Evolutionary conservation across 805 yeast genomes (phyloP).

Genomic region (Helenozyma baotianmanensis): DNA sequence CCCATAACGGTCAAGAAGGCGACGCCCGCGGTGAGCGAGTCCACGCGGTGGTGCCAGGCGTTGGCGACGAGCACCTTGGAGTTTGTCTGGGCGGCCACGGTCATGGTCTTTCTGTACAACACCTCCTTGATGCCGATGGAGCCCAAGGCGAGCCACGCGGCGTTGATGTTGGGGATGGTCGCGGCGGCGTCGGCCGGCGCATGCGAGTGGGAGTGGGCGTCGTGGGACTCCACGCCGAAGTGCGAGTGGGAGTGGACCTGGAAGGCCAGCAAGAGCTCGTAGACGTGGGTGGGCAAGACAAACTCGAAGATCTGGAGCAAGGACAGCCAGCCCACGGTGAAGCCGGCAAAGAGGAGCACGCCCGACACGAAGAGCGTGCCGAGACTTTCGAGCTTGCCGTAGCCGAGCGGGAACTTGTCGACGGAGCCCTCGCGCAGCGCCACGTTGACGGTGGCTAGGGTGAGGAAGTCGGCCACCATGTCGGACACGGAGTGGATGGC

Average conservation of each 20-base stretch:
- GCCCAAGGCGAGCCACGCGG: constrained; percentile 94
- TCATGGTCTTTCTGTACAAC: constrained; percentile 76
- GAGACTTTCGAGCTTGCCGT: constrained; percentile 87
- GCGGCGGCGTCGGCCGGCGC: constrained; percentile 1
- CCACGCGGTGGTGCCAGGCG: constrained; percentile 99
- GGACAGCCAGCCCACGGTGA: constrained; percentile 87
- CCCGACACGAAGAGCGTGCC: constrained; percentile 88
- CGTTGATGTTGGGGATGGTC: constrained; percentile 62
- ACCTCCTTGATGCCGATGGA: constrained; percentile 86
- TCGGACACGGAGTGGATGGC: constrained; percentile 92
- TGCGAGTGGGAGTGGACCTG: constrained; percentile 56
- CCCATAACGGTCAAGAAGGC: constrained; percentile 85
- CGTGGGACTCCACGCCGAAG: constrained; percentile 12
- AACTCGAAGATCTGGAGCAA: constrained; percentile 64
- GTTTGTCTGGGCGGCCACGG: constrained; percentile 70
- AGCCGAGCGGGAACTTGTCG: constrained; percentile 74
- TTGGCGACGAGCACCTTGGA: constrained; percentile 91
- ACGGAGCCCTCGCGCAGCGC: constrained; percentile 56
- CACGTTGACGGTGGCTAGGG: constrained; percentile 81
- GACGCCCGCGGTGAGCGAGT: constrained; percentile 84
- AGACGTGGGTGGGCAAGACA: constrained; percentile 55
- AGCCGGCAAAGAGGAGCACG: constrained; percentile 79
- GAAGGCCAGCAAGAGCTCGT: constrained; percentile 48
- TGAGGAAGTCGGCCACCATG: constrained; percentile 81
- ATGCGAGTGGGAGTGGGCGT: constrained; percentile 10